These are phyloP conservation scores for Phytophthora hybrid DNA, from an alignment of 352 stramenopile genomes.

Conservation along the genomic window DNA sequence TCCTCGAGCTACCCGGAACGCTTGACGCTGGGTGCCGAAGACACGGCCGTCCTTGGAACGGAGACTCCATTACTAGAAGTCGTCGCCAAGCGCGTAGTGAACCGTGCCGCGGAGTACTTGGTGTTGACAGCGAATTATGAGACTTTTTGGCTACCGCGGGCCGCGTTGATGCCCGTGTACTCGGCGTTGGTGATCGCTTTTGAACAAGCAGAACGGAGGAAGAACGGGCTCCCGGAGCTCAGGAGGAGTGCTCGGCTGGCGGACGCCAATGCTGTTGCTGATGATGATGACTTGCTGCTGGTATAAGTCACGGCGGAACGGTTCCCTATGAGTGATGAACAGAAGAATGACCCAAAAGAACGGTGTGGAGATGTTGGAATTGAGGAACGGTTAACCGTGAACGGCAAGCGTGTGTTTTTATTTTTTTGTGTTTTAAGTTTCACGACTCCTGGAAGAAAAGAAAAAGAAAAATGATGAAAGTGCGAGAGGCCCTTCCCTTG, in stretches of 20 bases:
- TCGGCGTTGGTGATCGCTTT: neutral
- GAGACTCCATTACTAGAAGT: neutral
- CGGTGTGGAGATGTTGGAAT: no score
- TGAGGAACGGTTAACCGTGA: no score
- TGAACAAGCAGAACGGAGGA: neutral
- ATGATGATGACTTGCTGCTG: conserved; percentile 1
- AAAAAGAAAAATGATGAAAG: no score
- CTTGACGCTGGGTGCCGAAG: no score
- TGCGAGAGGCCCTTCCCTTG: no score
- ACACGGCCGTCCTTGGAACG: no score
- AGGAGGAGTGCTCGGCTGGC: neutral
- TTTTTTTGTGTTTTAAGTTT: no score
- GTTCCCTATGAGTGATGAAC: neutral
- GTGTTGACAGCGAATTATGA: neutral
- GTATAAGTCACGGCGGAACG: neutral
- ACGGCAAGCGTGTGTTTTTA: no score
- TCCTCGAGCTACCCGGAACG: no score
- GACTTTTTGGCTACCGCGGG: neutral
- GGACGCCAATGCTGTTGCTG: neutral
- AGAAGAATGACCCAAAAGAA: neutral
- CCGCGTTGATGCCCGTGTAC: neutral
- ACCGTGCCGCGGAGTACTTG: neutral
- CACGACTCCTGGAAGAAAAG: no score
- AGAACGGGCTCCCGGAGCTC: neutral
- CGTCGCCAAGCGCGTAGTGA: neutral